Evolutionary conservation across 192 early-diverging fungal genomes (phyloP).

Genomic region (Dispira simplex): DNA sequence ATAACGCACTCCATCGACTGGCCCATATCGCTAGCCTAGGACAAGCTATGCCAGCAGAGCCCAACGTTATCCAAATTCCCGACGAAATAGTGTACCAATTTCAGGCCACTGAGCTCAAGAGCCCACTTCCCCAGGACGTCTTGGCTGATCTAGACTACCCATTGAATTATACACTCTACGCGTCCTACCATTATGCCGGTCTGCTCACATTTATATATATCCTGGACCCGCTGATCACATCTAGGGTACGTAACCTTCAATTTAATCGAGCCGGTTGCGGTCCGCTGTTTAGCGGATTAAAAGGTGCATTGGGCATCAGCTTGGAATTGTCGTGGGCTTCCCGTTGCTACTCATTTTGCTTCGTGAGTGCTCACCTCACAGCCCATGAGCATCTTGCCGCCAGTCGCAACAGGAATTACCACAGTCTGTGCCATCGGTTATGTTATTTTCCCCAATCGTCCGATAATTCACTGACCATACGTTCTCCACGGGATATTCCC

Average conservation of each 20-base stretch:
- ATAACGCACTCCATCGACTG: neutral
- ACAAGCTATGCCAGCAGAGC: neutral
- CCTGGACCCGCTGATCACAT: neutral
- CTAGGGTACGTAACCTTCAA: neutral
- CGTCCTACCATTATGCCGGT: neutral
- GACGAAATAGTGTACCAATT: neutral
- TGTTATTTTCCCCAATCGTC: too few relatives aligned
- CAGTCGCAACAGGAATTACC: neutral
- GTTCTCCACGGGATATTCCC: too few relatives aligned
- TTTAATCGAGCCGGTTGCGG: slow-evolving; percentile 1
- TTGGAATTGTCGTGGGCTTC: neutral
- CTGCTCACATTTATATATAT: slow-evolving; percentile 5
- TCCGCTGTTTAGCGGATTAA: slow-evolving; percentile 2
- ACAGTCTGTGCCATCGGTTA: too few relatives aligned
- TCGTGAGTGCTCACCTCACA: slow-evolving; percentile 1
- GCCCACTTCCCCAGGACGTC: too few relatives aligned
- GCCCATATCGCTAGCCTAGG: neutral
- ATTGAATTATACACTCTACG: neutral
- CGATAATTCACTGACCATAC: too few relatives aligned
- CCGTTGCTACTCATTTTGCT: neutral
- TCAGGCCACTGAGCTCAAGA: neutral
- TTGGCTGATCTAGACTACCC: neutral
- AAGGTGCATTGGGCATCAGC: slow-evolving; percentile 8
- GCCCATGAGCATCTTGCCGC: slow-evolving; percentile 1
- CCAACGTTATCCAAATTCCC: neutral